These are phyloP conservation scores for Carallia brachiata DNA, from an alignment of 345 rosid genomes.

Conservation along the genomic window DNA sequence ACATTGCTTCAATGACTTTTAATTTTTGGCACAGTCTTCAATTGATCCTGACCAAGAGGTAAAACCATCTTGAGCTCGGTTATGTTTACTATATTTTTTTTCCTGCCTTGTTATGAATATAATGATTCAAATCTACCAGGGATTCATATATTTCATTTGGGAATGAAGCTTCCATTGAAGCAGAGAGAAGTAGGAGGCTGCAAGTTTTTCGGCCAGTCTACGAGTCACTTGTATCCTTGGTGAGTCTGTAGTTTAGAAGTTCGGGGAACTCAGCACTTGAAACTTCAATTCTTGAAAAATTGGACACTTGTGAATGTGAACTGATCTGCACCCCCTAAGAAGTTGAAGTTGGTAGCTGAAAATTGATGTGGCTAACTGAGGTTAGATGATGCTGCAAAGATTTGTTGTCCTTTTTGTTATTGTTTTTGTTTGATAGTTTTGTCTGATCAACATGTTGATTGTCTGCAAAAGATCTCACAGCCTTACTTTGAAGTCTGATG, in stretches of 20 bases:
- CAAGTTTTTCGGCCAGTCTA: conserved; percentile 72
- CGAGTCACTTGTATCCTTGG: conserved; percentile 87
- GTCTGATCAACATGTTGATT: not conserved
- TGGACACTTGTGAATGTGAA: too few relatives aligned
- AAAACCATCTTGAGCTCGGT: conserved; percentile 23
- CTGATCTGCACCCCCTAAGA: too few relatives aligned
- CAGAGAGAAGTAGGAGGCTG: conserved; percentile 82
- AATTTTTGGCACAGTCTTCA: conserved; percentile 99
- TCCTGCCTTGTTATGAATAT: conserved; percentile 19
- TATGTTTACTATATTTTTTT: conserved; percentile 13
- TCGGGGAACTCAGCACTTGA: not conserved
- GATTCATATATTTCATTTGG: conserved; percentile 65
- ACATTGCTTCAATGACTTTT: conserved; percentile 98
- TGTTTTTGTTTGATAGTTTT: not conserved
- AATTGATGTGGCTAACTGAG: too few relatives aligned
- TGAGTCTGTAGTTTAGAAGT: conserved; percentile 36
- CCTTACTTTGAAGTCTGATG: not conserved
- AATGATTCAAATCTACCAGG: conserved; percentile 47
- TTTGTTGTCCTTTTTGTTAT: not conserved
- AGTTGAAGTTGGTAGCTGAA: too few relatives aligned
- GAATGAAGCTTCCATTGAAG: conserved; percentile 65
- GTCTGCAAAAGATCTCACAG: not conserved
- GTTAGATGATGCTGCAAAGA: not conserved
- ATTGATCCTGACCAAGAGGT: conserved; percentile 78
- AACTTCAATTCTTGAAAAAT: not conserved